A percentile compares a stretch with the other conserved stretches of the same genome.
Evolutionary conservation across 225 moss, liverwort and hornwort genomes (phyloP).

Genomic region (Marchantia paleacea): DNA sequence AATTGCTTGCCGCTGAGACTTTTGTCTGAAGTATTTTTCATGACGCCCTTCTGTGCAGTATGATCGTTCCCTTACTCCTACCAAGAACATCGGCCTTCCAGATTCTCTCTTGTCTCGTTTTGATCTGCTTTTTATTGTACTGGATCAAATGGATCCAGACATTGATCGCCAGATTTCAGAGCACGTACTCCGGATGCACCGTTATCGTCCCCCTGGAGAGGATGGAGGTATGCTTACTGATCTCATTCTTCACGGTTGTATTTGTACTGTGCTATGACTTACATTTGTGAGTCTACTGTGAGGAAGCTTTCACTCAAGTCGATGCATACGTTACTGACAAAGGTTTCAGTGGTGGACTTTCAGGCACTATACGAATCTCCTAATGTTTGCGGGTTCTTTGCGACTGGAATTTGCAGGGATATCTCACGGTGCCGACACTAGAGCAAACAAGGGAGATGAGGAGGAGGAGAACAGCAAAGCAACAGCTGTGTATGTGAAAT

Average conservation of each 20-base stretch:
- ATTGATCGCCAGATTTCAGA: slow-evolving; percentile 80
- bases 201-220: slow-evolving; percentile 77
- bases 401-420: slow-evolving; percentile 42
- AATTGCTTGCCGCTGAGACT: too few species aligned
- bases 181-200: slow-evolving; percentile 82
- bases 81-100: slow-evolving; percentile 83
- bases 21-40: neutral
- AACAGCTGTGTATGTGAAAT: slow-evolving; percentile 76
- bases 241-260: neutral
- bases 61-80: slow-evolving; percentile 77
- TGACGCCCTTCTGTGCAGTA: slow-evolving; percentile 48
- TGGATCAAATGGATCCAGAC: slow-evolving; percentile 84
- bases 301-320: neutral
- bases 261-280: neutral
- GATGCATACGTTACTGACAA: neutral
- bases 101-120: slow-evolving; percentile 85
- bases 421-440: slow-evolving; percentile 41
- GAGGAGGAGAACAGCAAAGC: slow-evolving; percentile 61
- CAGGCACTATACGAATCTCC: neutral
- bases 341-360: neutral
- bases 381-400: neutral
- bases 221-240: slow-evolving; percentile 54
- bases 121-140: slow-evolving; percentile 80
- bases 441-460: slow-evolving; percentile 37
- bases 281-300: neutral